These are phyloP conservation scores for Cynanchum wilfordii DNA, from an alignment of 257 asterid species.

Conservation along the genomic window DNA sequence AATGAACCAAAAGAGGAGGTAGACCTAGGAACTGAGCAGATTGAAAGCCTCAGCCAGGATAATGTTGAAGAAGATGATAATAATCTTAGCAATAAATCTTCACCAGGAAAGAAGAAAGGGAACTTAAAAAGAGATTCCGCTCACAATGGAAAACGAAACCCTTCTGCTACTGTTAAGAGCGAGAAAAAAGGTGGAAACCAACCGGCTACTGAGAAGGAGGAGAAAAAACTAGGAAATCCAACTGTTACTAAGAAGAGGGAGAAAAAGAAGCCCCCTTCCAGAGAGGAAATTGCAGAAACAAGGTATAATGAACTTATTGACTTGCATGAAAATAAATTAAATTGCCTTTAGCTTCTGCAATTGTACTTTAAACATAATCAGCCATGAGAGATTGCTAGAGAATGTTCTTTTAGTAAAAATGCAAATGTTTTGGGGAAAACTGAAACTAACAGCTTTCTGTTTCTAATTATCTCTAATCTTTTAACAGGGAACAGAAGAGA, in stretches of 20 bases:
- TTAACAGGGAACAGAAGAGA: slow-evolving; percentile 64
- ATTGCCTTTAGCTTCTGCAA: not conserved
- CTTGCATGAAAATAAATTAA: not conserved
- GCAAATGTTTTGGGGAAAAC: too few relatives aligned
- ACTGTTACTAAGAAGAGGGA: slow-evolving; percentile 14
- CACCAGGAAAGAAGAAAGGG: slow-evolving; percentile 14
- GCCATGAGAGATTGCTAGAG: not conserved
- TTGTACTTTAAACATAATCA: not conserved
- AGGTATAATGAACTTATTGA: slow-evolving; percentile 31
- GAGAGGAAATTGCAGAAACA: slow-evolving; percentile 50
- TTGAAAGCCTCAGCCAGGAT: too few relatives aligned
- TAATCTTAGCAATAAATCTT: slow-evolving; percentile 9
- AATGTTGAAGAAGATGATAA: slow-evolving; percentile 26
- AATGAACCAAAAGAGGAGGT: slow-evolving; percentile 45
- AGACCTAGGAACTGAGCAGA: slow-evolving; percentile 35
- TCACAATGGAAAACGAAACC: slow-evolving; percentile 22
- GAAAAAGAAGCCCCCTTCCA: slow-evolving; percentile 43
- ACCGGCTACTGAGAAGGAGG: slow-evolving; percentile 28
- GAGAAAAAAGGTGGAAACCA: slow-evolving; percentile 24
- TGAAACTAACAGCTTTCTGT: not conserved
- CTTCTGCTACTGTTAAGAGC: slow-evolving; percentile 27
- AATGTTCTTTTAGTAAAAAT: not conserved
- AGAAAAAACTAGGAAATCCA: slow-evolving; percentile 23
- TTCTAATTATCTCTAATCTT: slow-evolving; percentile 7
- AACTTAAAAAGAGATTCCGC: slow-evolving; percentile 17